Base-by-base conservation (phyloP, 805 yeast species). In the Starmerella vaccinii region DNA sequence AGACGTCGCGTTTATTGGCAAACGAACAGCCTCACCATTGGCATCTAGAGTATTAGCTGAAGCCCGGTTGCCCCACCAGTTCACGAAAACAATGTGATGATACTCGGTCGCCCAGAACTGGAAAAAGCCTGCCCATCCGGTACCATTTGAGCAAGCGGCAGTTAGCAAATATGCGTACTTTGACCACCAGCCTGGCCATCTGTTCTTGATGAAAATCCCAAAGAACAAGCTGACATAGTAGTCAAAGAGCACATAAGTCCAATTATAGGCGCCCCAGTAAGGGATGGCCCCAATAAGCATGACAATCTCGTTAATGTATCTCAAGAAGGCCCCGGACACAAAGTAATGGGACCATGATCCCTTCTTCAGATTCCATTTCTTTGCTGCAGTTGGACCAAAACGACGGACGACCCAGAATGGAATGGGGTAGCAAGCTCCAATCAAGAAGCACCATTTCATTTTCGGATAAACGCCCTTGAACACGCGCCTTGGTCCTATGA, bases 361-460 rank as follows among this genome's bases (percentile, higher is more conserved):
- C 2, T 16, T 22, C 39, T 7, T 16, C n/a, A 51, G n/a, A 6
- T 19, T 33, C 18, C 2, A 4, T 22, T 19, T 16, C 38, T 18
- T 22, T 2, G 45, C 33, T 18, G 13, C 3, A 2, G 16, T 19
- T 3, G 27, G 23, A 5, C 33, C 45, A 21, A 39, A 43, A 5
- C 30, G 26, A 3, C 60, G 56, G 1, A 26, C 43, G 1, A 52
- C 33, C 49, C 57, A 52, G 43, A 60, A 56, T 12, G 57, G 49
- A 27, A 51, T 42, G 3, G 61, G 57, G 42, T 49, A 55, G 61
- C 71, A 39, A 0, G 63, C 64, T 9, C 86, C 86, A 50, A 79
- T 68, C 33, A 81, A 65, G 70, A 81, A 82, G 54, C 81, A 74
- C 74, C 77, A 81, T 60, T 76, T 75, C 55, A 81, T 65, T 6